Percentiles rank a stretch among this genome's conserved stretches.
phyloP scores from a whole-genome alignment of 1,284 basidiomycete species.

The Puccinia polysora region DNA sequence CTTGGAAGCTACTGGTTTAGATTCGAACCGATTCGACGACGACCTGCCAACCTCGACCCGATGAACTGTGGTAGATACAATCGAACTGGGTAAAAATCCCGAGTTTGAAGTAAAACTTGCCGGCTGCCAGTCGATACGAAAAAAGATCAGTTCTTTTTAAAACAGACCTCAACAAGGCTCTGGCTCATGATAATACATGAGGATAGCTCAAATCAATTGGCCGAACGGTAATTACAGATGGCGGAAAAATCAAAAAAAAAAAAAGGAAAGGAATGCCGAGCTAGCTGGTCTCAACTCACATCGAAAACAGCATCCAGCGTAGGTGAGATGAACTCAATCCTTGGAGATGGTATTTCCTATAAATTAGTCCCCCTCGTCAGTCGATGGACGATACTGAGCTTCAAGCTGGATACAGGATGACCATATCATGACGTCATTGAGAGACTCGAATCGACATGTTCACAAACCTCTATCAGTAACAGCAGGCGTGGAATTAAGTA shows the following conservation, averaged over 20 bases:
- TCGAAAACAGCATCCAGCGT: slow-evolving; percentile 27
- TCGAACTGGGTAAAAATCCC: slow-evolving; percentile 23
- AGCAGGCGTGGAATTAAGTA: slow-evolving; percentile 11
- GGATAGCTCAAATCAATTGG: no score
- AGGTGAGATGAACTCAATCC: slow-evolving; percentile 31
- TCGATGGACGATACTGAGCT: no score
- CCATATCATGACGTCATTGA: no score
- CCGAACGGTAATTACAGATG: no score
- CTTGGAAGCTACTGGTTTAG: background rate
- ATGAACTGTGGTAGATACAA: slow-evolving; percentile 8
- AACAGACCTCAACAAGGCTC: background rate
- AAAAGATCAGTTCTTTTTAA: background rate
- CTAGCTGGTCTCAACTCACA: no score
- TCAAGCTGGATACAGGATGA: no score
- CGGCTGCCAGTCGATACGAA: background rate
- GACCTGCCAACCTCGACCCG: slow-evolving; percentile 6
- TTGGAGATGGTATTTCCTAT: slow-evolving; percentile 38
- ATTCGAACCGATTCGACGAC: background rate
- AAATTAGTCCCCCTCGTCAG: no score
- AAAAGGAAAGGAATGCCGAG: no score
- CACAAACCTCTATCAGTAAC: slow-evolving; percentile 2
- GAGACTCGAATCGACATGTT: background rate
- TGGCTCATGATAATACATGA: no score
- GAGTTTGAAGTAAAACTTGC: slow-evolving; percentile 29
- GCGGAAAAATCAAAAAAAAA: no score